A percentile compares a stretch with the other conserved stretches of the same genome.
Conservation (phyloP, 2,329 filamentous ascomycete species). For the Graphiopsis chlorocephala region DNA sequence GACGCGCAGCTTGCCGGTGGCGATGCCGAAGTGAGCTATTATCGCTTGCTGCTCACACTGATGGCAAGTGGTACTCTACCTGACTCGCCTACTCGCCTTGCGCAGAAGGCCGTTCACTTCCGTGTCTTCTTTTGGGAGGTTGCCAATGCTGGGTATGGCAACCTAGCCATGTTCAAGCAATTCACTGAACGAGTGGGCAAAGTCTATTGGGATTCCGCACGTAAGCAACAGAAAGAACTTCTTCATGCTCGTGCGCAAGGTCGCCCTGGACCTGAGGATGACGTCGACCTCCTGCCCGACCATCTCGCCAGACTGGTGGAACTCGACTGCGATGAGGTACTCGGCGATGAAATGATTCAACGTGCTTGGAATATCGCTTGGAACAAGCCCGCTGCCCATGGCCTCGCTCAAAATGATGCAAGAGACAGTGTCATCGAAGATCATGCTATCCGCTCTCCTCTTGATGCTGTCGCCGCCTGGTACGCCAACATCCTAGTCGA, state of each 20-base stretch:
- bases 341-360: conserved; percentile 74
- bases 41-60: conserved; percentile 78
- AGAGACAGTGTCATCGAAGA: conserved; percentile 86
- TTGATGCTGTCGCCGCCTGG: conserved; percentile 91
- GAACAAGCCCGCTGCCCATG: conserved; percentile 72
- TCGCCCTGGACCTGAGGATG: conserved; percentile 24
- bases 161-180: conserved; percentile 63
- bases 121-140: conserved; percentile 83
- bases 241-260: conserved; percentile 27
- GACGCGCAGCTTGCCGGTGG: conserved; percentile 91
- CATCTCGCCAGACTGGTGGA: conserved; percentile 75
- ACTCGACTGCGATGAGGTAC: conserved; percentile 76
- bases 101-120: conserved; percentile 89
- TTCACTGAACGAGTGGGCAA: conserved; percentile 71
- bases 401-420: conserved; percentile 63
- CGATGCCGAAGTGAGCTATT: conserved; percentile 84
- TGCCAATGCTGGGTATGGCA: conserved; percentile 63
- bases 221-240: conserved; percentile 54
- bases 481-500: conserved; percentile 75
- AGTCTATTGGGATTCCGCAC: conserved; percentile 77
- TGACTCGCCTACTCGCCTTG: conserved; percentile 75
- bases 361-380: conserved; percentile 87
- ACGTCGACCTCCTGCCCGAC: conserved; percentile 68
- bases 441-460: conserved; percentile 75
- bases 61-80: conserved; percentile 86